Conservation (phyloP, 352 stramenopile species). For the Phytophthora cryptogea region DNA sequence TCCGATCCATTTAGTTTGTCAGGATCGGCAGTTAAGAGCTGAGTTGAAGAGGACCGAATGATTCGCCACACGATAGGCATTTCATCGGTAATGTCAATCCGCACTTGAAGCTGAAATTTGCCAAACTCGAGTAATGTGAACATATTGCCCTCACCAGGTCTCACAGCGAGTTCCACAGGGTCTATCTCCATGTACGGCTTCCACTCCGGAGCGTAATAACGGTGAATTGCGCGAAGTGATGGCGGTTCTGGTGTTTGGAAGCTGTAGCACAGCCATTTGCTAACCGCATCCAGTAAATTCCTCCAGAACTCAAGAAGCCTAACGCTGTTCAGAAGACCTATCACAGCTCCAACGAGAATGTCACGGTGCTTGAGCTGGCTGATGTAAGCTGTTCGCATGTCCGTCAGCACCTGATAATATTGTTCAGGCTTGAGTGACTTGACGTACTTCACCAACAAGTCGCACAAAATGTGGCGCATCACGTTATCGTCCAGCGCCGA, state of each 20-base stretch:
- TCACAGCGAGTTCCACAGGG: constrained; percentile 23
- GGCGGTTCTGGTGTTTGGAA: constrained; percentile 30
- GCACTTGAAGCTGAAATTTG: constrained; percentile 51
- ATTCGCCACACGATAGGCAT: constrained; percentile 59
- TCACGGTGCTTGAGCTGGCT: constrained; percentile 29
- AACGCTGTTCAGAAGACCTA: constrained; percentile 52
- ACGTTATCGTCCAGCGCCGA: constrained; percentile 24
- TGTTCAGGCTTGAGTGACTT: constrained; percentile 21
- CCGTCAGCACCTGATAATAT: constrained; percentile 23
- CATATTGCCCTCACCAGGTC: constrained; percentile 16
- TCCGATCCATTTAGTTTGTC: constrained; percentile 12
- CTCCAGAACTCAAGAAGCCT: constrained; percentile 51
- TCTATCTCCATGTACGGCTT: constrained; percentile 35
- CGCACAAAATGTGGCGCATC: constrained; percentile 30
- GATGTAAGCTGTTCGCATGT: constrained; percentile 22
- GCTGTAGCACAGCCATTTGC: constrained; percentile 22
- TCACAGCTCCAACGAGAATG: constrained; percentile 39
- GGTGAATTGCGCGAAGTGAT: constrained; percentile 53
- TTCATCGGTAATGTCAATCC: constrained; percentile 34
- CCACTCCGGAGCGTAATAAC: constrained; percentile 49
- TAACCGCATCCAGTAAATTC: constrained; percentile 42
- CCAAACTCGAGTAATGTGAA: constrained; percentile 40
- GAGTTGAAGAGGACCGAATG: constrained; percentile 31
- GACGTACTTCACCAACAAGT: constrained; percentile 34
- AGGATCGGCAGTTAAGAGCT: constrained; percentile 16